Evolutionary conservation across 768 basidiomycete genomes (phyloP).

Genomic region (Sistotremastrum niveocremeum): DNA sequence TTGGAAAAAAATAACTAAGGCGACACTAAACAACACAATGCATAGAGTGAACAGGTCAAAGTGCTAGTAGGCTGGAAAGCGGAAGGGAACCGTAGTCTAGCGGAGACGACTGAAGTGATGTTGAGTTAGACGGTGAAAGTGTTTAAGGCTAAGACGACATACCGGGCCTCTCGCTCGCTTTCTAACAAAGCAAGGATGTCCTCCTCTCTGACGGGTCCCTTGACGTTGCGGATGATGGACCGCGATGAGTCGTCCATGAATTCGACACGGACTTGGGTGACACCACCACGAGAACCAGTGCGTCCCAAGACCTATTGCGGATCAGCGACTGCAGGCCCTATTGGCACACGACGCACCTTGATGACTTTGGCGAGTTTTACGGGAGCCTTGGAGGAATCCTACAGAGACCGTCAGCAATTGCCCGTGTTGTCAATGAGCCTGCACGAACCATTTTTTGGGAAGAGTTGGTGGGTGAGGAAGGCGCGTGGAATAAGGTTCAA

Average conservation of each 20-base stretch:
- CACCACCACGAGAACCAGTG: constrained; percentile 97
- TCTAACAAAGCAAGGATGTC: constrained; percentile 96
- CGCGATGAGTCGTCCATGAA: constrained; percentile 96
- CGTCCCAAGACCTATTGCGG: constrained; percentile 78
- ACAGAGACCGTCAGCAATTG: neutral
- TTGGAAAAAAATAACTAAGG: too few species aligned
- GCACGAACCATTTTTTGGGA: neutral
- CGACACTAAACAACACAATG: too few species aligned
- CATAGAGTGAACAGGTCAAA: too few species aligned
- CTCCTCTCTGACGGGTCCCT: constrained; percentile 91
- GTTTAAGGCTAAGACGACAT: constrained; percentile 20
- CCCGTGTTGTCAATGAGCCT: neutral
- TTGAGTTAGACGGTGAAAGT: too few species aligned
- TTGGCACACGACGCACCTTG: constrained; percentile 47
- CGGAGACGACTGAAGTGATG: too few species aligned
- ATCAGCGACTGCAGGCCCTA: neutral
- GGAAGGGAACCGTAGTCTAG: too few species aligned
- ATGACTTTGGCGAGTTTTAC: constrained; percentile 97
- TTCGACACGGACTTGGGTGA: constrained; percentile 98
- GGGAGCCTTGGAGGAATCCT: constrained; percentile 83
- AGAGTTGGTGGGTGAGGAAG: neutral
- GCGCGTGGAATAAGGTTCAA: neutral
- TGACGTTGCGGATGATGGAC: constrained; percentile 97
- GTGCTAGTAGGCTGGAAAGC: too few species aligned
- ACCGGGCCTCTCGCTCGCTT: constrained; percentile 99